Base-by-base conservation (phyloP, 140 eudicot genomes). In the Oenanthe javanica region DNA sequence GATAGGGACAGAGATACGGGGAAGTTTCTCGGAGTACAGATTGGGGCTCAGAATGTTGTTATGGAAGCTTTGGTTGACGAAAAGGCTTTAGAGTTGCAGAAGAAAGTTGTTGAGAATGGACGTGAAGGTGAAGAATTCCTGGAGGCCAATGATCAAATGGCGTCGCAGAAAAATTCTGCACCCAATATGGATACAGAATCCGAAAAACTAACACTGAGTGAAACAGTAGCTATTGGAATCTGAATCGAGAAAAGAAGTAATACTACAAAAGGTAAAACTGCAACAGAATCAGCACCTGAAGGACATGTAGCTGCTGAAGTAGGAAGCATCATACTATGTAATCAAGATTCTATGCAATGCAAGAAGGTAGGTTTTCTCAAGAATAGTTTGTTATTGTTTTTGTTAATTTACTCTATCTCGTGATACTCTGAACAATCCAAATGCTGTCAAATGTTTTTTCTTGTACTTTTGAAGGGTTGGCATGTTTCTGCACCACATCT, bases 1-100 rank as follows among this genome's bases (percentile, higher is more conserved):
- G 27, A 72, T 27, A 76, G 61, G 12, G 79, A 84, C 77, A 77
- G 64, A 21, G 81, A 84, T 84, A 74, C 63, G 70, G 89, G 27
- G 51, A 72, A 72, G 36, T 21, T 54, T 48, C 51, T 72, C 0
- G 63, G 57, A 38, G 64, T 55, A 25, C 86, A 85, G 66, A 77
- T 76, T 79, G 86, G 79, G 27, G 81, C 71, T 66, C 88, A 83
- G 51, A 83, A 73, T 38, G 66, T 70, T 4, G 66, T 23, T 31
- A 49, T 51, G 38, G 77, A 11, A 10, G 38, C 42, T 15, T 64
- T 49, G 19, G 76, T 25, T 13, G 48, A 48, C 42, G 81, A 77
- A 50, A 76, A 77, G 72, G 51, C 81, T 42, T 77, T 77, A 3
- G 70, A 57, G 47, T 47, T 38, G 83, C 71, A 83, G 64, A 77